Evolutionary conservation across 257 asterid species (phyloP), one percentile per base, ranked within the genome.

Genomic region (Euphrasia confusa): DNA sequence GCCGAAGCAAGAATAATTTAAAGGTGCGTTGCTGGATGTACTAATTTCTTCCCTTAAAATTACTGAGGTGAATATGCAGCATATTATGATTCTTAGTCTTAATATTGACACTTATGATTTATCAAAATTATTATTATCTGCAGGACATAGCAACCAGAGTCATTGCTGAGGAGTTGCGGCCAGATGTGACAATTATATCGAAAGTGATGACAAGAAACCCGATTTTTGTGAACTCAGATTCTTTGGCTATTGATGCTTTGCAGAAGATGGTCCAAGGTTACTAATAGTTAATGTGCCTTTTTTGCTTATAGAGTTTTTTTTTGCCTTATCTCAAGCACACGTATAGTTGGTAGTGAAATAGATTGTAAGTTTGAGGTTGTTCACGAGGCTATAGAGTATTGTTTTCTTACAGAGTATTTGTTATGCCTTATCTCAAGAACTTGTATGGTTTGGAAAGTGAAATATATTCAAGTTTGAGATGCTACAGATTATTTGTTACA

Each of bases 241-340:
- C 95, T 13, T 73, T 86, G 80, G 97, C 95, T 54, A 89, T 89
- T 74, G 99, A 92, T 26, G 99, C 99, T 74, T 81, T 92, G 82
- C 97, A 86, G 73, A 92, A 92, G 85, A 92, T 92, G 97, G 96
- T 92, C 66, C 97, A 89, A 89, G 99, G 99, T 92, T 66, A 35
- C 52, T 44, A 5, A 42, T 10, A 3, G 13, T 54, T 64, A 42
- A 15, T 45, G 28, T 21, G 42, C 49, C 65, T 54, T 37, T 35
- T 54, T 26, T 65, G 44, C 61, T 64, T 48, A 1, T 26, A 24
- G 27, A 55, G 59, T 21, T 21, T 7, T 60, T 59, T 55, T 52
- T 18, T 70, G 61, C 56, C 58, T 10, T 32, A 33, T 9, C 14
- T 18, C 4, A 63, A 50, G 39, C 65, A 58, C 21, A 28, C 39